phyloP scores from a whole-genome alignment of 1,284 basidiomycete genomes.

The Caloboletus firmus region DNA sequence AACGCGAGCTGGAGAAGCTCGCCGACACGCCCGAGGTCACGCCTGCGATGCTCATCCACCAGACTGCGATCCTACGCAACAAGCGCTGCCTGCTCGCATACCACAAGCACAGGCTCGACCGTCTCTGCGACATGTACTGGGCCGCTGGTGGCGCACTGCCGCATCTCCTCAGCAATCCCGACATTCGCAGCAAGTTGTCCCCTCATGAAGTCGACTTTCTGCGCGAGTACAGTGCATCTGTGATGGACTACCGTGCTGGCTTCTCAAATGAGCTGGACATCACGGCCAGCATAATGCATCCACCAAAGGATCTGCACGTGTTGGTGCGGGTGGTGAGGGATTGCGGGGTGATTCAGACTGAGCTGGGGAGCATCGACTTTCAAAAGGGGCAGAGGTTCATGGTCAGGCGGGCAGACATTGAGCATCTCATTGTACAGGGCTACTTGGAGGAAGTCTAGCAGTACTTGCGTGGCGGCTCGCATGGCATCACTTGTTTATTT shows the following conservation, averaged over 20 bases:
- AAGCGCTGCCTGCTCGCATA: conserved; percentile 94
- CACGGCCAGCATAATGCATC: conserved; percentile 71
- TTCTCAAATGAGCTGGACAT: conserved; percentile 87
- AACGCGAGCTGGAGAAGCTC: conserved; percentile 80
- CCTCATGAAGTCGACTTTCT: conserved; percentile 93
- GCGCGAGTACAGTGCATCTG: conserved; percentile 75
- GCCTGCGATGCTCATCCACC: conserved; percentile 80
- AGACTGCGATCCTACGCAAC: conserved; percentile 86
- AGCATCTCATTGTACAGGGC: conserved; percentile 89
- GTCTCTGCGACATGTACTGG: conserved; percentile 88
- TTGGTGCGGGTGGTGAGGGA: conserved; percentile 78
- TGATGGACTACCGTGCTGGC: conserved; percentile 83
- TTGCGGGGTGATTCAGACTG: conserved; percentile 88
- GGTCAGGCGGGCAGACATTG: conserved; percentile 83
- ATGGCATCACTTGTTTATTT: conserved; percentile 34
- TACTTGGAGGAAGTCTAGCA: conserved; percentile 73
- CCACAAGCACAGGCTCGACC: conserved; percentile 80
- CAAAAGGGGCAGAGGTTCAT: conserved; percentile 86
- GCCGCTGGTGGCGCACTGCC: conserved; percentile 88
- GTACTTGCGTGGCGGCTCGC: background rate
- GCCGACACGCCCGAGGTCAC: conserved; percentile 48
- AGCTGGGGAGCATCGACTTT: conserved; percentile 85
- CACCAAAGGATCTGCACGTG: conserved; percentile 82
- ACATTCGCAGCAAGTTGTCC: conserved; percentile 76
- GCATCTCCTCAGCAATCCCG: conserved; percentile 75